phyloP scores from a whole-genome alignment of 306 rosid genomes.

The Corylus avellana region DNA sequence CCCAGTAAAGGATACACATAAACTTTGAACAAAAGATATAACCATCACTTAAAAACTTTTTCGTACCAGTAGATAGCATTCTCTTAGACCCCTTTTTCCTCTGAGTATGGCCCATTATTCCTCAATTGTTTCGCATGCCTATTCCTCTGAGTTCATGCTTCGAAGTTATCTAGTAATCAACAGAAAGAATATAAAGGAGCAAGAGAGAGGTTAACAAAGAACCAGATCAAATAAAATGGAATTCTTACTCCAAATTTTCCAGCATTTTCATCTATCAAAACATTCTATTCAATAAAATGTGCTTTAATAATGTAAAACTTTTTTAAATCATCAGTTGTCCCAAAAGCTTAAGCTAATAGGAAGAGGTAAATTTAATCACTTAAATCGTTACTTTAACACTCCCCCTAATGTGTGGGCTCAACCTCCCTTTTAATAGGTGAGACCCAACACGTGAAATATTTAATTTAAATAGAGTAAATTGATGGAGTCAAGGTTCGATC shows the following conservation, averaged over 20 bases:
- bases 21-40: neutral
- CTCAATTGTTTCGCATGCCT: slow-evolving; percentile 15
- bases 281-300: neutral
- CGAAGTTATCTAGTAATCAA: neutral
- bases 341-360: too few relatives aligned
- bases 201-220: neutral
- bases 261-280: slow-evolving; percentile 13
- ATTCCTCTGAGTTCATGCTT: neutral
- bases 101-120: neutral
- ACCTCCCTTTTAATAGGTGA: too few relatives aligned
- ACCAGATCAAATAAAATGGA: neutral
- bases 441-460: too few relatives aligned
- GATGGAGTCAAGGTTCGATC: too few relatives aligned
- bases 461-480: too few relatives aligned
- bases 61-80: slow-evolving; percentile 28
- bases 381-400: too few relatives aligned
- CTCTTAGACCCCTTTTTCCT: slow-evolving; percentile 19
- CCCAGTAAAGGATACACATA: neutral
- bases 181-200: neutral
- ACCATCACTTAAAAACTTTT: neutral
- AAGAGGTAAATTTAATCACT: too few relatives aligned
- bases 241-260: slow-evolving; percentile 19
- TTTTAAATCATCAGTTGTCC: too few relatives aligned
- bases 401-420: too few relatives aligned
- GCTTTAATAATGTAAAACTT: too few relatives aligned